phyloP scores from a whole-genome alignment of 108 stramenopile species.

The Cyclostephanos tholiformis region DNA sequence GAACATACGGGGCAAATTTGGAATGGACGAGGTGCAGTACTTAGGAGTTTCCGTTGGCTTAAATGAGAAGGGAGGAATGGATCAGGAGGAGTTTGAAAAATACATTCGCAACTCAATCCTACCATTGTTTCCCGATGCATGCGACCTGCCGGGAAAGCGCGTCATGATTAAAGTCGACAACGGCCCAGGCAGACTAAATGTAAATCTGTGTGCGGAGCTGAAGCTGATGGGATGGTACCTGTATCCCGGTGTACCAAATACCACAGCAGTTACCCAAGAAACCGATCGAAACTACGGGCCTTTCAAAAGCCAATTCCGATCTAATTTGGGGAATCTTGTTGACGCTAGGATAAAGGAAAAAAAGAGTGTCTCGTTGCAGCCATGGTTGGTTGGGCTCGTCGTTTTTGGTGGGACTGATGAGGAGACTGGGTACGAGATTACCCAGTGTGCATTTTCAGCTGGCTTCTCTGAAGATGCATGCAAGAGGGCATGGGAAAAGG shows the following conservation, averaged over 20 bases:
- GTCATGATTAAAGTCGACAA: conserved; percentile 26
- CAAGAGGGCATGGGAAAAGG: not conserved
- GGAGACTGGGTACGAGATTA: conserved; percentile 2
- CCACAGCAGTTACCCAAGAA: conserved; percentile 10
- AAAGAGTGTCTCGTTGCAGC: conserved; percentile 5
- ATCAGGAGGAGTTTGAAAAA: conserved; percentile 11
- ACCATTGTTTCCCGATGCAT: conserved; percentile 26
- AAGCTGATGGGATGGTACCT: conserved; percentile 14
- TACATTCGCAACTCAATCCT: conserved; percentile 19
- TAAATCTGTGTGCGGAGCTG: conserved; percentile 4
- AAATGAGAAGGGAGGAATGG: conserved; percentile 36
- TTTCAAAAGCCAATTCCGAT: conserved; percentile 12
- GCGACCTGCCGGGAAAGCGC: conserved; percentile 10
- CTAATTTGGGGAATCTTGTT: conserved; percentile 5
- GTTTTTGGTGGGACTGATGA: conserved; percentile 8
- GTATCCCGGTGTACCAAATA: no score
- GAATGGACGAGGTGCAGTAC: not conserved
- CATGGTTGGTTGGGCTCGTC: conserved; percentile 3
- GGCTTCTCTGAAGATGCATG: conserved; percentile 8
- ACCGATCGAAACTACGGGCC: conserved; percentile 25
- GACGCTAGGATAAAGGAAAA: not conserved
- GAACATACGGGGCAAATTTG: conserved; percentile 22
- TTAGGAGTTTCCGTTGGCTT: conserved; percentile 10
- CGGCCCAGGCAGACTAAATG: conserved; percentile 33
- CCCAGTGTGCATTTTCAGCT: not conserved